These are phyloP conservation scores for Leishmania arabica DNA, from an alignment of 208 protist species.

Conservation along the genomic window DNA sequence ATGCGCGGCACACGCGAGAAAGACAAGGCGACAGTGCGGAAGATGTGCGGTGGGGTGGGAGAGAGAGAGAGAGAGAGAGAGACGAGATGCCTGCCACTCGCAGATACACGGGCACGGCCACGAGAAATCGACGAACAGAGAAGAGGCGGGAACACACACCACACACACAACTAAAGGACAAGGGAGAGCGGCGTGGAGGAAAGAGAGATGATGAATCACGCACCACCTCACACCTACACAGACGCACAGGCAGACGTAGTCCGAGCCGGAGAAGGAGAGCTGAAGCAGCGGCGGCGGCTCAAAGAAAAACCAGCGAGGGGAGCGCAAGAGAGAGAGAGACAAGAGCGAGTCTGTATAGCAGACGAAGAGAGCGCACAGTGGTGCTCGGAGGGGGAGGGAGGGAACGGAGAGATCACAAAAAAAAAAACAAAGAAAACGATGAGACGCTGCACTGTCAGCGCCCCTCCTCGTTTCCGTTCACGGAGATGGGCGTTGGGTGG, in stretches of 20 bases:
- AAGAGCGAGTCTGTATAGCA: neutral
- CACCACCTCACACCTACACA: neutral
- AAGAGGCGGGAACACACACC: neutral
- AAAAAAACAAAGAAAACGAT: neutral
- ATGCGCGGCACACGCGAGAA: neutral
- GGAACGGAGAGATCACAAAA: neutral
- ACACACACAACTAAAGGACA: neutral
- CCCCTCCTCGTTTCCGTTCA: neutral
- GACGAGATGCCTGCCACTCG: neutral
- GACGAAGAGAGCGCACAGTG: neutral
- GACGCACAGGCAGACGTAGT: neutral
- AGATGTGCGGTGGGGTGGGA: neutral
- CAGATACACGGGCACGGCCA: neutral
- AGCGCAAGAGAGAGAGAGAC: neutral
- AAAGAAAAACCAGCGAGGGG: neutral
- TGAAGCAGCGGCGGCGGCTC: too few species aligned
- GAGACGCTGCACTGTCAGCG: neutral
- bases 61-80: constrained; percentile 6
- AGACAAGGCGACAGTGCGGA: neutral
- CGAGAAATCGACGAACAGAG: neutral
- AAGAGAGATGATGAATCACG: neutral
- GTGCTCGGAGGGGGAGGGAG: neutral
- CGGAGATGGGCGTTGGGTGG: too few species aligned
- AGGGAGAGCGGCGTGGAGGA: neutral
- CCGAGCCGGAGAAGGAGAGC: neutral